Evolutionary conservation across 192 early-diverging fungal species (phyloP).

Genomic region (Obelidium mucronatum): DNA sequence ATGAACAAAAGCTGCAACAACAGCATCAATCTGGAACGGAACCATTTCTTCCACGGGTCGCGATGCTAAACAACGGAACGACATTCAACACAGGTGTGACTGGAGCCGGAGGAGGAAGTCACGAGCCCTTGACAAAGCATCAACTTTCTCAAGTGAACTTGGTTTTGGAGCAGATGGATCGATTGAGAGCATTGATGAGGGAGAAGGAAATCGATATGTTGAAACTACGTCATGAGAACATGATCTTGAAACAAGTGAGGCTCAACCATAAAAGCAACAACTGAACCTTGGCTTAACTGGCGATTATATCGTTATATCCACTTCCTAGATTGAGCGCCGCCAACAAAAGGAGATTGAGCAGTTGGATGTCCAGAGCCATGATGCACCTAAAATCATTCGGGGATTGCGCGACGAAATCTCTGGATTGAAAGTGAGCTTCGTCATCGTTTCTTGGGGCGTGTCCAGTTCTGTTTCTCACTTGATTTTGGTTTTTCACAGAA

Average conservation of each 20-base stretch:
- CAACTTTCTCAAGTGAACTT: conserved; percentile 30
- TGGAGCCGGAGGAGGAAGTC: background rate
- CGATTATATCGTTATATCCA: background rate
- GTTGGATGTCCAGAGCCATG: conserved; percentile 52
- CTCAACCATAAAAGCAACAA: background rate
- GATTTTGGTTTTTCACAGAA: conserved; percentile 34
- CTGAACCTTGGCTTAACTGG: conserved; percentile 4
- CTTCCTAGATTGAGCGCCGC: conserved; percentile 58
- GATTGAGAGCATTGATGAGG: conserved; percentile 45
- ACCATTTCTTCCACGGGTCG: conserved; percentile 11
- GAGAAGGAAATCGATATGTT: conserved; percentile 57
- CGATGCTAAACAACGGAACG: background rate
- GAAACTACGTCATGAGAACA: conserved; percentile 57
- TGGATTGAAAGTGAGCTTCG: conserved; percentile 54
- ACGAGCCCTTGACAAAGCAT: background rate
- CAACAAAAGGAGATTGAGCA: conserved; percentile 61
- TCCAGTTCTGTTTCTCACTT: background rate
- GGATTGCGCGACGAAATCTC: conserved; percentile 55
- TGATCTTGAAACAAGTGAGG: conserved; percentile 57
- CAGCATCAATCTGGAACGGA: background rate
- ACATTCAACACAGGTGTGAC: background rate
- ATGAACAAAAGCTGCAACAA: background rate
- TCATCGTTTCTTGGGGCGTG: background rate
- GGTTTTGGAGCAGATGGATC: conserved; percentile 46
- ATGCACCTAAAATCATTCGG: conserved; percentile 57